These are phyloP conservation scores for Linum usitatissimum DNA, from an alignment of 345 rosid species.

Conservation along the genomic window DNA sequence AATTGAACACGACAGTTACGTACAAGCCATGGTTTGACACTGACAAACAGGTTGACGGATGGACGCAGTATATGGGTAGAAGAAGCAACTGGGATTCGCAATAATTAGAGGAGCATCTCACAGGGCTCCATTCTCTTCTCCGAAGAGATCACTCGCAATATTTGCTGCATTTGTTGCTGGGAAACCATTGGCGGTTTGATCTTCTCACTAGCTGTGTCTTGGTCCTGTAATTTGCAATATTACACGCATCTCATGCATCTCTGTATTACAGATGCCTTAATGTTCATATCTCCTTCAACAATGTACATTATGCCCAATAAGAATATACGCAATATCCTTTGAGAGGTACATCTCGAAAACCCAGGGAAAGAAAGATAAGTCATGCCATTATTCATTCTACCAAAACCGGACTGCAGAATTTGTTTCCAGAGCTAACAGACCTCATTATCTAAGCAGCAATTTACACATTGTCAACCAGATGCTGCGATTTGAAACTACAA, in stretches of 20 bases:
- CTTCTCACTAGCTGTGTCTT: background rate
- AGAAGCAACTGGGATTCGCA: background rate
- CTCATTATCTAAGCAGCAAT: too few species aligned
- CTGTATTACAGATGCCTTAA: background rate
- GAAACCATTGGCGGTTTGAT: background rate
- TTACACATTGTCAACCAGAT: too few species aligned
- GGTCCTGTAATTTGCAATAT: background rate
- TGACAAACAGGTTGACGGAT: slow-evolving; percentile 10
- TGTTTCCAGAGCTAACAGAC: too few species aligned
- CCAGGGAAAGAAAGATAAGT: too few species aligned
- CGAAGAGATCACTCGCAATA: slow-evolving; percentile 7
- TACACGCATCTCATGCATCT: background rate
- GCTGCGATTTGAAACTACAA: too few species aligned
- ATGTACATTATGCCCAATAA: too few species aligned
- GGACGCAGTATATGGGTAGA: slow-evolving; percentile 11
- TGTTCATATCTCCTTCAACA: background rate
- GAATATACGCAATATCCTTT: too few species aligned
- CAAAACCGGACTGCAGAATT: too few species aligned
- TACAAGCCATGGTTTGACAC: slow-evolving; percentile 6
- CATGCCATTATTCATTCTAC: too few species aligned
- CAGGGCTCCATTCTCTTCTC: slow-evolving; percentile 7
- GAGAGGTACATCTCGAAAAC: too few species aligned
- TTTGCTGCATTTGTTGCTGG: slow-evolving; percentile 9
- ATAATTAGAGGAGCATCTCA: slow-evolving; percentile 13
- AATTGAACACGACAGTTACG: slow-evolving; percentile 3